phyloP scores from a whole-genome alignment of 2,329 filamentous ascomycete genomes.

The Penicillium verrucosum region DNA sequence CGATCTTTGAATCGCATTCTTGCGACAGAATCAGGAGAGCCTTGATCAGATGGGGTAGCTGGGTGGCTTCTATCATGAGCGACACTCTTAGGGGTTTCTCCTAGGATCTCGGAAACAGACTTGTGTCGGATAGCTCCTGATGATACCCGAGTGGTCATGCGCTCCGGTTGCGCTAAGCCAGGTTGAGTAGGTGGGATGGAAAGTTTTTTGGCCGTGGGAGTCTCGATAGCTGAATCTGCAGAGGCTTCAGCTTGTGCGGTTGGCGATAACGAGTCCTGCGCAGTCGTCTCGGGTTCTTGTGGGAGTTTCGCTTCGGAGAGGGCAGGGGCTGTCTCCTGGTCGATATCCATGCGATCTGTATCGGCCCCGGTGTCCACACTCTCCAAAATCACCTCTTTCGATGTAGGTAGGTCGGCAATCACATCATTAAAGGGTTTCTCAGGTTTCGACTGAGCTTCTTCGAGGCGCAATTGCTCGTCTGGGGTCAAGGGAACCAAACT shows the following conservation, averaged over 20 bases:
- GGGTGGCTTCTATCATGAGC: constrained; percentile 35
- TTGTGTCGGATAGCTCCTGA: constrained; percentile 69
- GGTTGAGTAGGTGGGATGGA: constrained; percentile 19
- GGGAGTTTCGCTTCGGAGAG: constrained; percentile 13
- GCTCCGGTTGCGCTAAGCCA: constrained; percentile 44
- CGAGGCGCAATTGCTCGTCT: constrained; percentile 57
- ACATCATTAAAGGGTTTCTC: constrained; percentile 23
- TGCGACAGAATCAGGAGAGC: constrained; percentile 33
- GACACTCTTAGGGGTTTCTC: constrained; percentile 50
- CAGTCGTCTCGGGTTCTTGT: constrained; percentile 9
- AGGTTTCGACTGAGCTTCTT: constrained; percentile 50
- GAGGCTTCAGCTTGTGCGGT: constrained; percentile 13
- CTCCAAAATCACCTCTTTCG: constrained; percentile 30
- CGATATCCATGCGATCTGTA: constrained; percentile 21
- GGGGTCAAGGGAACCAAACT: constrained; percentile 49
- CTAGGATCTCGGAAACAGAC: constrained; percentile 69
- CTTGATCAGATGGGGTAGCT: constrained; percentile 22
- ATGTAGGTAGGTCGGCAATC: constrained; percentile 10
- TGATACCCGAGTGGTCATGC: constrained; percentile 67
- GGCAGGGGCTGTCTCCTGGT: constrained; percentile 12
- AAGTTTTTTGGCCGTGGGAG: constrained; percentile 18
- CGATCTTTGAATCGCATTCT: constrained; percentile 47
- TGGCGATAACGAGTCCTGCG: constrained; percentile 15
- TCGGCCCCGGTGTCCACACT: constrained; percentile 14
- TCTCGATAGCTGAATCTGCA: constrained; percentile 14